phyloP scores from a whole-genome alignment of 2,329 filamentous ascomycete genomes.

The Trichoderma sp. region DNA sequence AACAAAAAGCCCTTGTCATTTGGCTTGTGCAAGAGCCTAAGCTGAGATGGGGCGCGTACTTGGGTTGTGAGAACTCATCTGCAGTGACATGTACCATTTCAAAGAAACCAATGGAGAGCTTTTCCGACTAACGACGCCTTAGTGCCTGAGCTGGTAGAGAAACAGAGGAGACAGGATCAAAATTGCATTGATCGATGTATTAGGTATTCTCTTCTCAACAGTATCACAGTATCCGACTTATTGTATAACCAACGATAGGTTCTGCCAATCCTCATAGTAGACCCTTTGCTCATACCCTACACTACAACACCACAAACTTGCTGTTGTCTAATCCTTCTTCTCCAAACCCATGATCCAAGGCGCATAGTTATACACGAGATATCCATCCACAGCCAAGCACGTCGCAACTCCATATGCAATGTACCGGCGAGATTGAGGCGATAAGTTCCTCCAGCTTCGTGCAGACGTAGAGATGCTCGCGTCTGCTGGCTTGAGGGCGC shows the following conservation, averaged over 20 bases:
- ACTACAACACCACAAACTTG: background rate
- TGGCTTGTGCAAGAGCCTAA: constrained; percentile 16
- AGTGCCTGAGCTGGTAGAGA: background rate
- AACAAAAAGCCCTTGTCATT: background rate
- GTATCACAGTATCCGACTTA: background rate
- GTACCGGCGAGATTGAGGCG: constrained; percentile 30
- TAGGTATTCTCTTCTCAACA: background rate
- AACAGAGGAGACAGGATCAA: background rate
- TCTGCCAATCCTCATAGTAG: background rate
- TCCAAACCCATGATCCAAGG: constrained; percentile 21
- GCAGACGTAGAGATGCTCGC: background rate
- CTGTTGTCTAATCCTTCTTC: background rate
- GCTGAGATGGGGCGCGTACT: background rate
- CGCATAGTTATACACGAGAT: constrained; percentile 31
- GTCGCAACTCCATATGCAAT: constrained; percentile 25
- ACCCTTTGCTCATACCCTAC: background rate
- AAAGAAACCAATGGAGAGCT: background rate
- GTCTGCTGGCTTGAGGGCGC: constrained; percentile 19
- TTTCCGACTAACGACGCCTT: background rate
- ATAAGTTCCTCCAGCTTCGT: constrained; percentile 32
- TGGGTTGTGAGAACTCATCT: background rate
- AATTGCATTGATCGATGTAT: background rate
- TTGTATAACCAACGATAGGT: background rate
- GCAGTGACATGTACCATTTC: background rate
- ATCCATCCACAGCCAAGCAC: constrained; percentile 27